phyloP scores from a whole-genome alignment of 1,284 basidiomycete species.

The Moesziomyces globuligerus region DNA sequence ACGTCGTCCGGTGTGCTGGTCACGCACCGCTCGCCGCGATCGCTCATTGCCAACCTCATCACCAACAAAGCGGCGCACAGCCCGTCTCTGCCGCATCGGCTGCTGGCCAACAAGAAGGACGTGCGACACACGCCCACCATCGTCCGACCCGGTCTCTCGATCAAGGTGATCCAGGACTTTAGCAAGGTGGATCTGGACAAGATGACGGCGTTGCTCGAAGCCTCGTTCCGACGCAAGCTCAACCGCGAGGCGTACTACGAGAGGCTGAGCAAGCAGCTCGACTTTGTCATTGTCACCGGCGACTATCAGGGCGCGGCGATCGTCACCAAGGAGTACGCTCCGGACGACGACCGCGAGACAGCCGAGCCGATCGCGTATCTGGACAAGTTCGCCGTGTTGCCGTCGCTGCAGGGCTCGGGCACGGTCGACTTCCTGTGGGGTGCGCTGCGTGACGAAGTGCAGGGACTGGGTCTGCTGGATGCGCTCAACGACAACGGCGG shows the following conservation, averaged over 20 bases:
- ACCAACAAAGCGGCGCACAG: slow-evolving; percentile 98
- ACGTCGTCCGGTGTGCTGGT: slow-evolving; percentile 94
- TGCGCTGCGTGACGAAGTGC: slow-evolving; percentile 96
- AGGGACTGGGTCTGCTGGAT: slow-evolving; percentile 90
- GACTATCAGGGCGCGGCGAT: slow-evolving; percentile 96
- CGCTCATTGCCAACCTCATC: slow-evolving; percentile 94
- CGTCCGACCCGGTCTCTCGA: slow-evolving; percentile 85
- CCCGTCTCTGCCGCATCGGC: slow-evolving; percentile 90
- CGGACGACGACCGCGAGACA: slow-evolving; percentile 38
- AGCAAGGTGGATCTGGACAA: slow-evolving; percentile 79
- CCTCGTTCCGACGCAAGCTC: slow-evolving; percentile 82
- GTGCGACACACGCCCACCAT: slow-evolving; percentile 92
- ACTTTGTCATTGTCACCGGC: slow-evolving; percentile 93
- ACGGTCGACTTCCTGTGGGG: slow-evolving; percentile 99
- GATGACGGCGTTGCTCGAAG: slow-evolving; percentile 83
- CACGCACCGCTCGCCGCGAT: slow-evolving; percentile 93
- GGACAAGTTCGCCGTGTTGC: slow-evolving; percentile 98
- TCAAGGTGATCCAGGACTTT: slow-evolving; percentile 78
- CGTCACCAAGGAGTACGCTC: slow-evolving; percentile 81
- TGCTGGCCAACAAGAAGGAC: slow-evolving; percentile 85
- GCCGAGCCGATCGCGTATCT: slow-evolving; percentile 80
- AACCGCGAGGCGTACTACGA: slow-evolving; percentile 80
- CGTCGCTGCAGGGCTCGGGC: slow-evolving; percentile 93
- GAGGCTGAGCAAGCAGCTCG: slow-evolving; percentile 79
- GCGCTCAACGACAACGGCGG: slow-evolving; percentile 93